phyloP scores from a whole-genome alignment of 371 early-diverging fungal species.

The Actinomucor elegans region DNA sequence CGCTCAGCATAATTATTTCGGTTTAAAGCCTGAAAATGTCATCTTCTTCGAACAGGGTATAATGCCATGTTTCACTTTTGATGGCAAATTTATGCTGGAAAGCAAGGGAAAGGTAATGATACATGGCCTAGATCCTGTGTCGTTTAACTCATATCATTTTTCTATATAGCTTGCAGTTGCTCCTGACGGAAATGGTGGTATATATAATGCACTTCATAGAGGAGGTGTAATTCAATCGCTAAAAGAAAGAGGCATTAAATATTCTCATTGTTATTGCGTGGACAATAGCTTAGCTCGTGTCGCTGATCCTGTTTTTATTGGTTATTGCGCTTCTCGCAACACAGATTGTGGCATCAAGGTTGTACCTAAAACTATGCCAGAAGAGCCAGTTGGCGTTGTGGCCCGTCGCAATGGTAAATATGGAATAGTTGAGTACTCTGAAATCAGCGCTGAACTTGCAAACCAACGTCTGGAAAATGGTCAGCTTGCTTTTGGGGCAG shows the following conservation, averaged over 20 bases:
- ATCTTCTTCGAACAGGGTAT: constrained; percentile 70
- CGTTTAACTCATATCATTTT: neutral
- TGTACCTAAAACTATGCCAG: constrained; percentile 60
- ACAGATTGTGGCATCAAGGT: constrained; percentile 72
- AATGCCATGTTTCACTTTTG: constrained; percentile 28
- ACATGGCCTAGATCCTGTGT: no score
- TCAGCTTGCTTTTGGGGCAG: constrained; percentile 82
- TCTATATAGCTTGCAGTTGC: constrained; percentile 49
- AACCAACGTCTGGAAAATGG: constrained; percentile 63
- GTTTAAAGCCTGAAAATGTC: constrained; percentile 64
- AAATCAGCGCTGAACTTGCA: constrained; percentile 77
- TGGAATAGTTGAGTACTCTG: constrained; percentile 94
- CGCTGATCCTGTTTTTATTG: constrained; percentile 91
- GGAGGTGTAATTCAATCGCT: constrained; percentile 63
- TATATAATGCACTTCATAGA: constrained; percentile 67
- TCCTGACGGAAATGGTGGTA: constrained; percentile 82
- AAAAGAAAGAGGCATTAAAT: constrained; percentile 60
- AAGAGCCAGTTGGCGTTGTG: constrained; percentile 94
- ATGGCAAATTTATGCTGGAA: constrained; percentile 71
- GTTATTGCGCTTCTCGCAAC: constrained; percentile 49
- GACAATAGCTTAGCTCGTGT: constrained; percentile 95
- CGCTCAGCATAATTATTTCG: constrained; percentile 65
- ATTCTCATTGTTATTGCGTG: constrained; percentile 90
- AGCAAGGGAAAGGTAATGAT: constrained; percentile 5
- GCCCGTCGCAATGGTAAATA: constrained; percentile 79